Evolutionary conservation across 306 rosid genomes (phyloP), one percentile per base, ranked within the genome.

Genomic region (Ormosia emarginata): DNA sequence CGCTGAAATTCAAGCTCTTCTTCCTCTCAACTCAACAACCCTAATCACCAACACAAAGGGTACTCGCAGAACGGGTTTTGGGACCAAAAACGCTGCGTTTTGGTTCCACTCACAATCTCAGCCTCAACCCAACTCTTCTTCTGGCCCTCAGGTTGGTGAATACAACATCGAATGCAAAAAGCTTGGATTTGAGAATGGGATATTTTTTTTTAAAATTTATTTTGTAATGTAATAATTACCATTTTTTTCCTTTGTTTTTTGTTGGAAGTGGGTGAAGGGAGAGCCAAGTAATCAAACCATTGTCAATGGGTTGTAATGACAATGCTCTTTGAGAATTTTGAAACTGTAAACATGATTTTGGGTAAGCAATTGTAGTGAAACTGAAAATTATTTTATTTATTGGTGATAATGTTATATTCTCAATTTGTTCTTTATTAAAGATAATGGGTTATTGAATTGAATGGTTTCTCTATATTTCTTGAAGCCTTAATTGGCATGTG

Each of bases 271-370:
- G 14, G 39, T 49, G 49, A 40, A 15, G 4, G 18, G n/a, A 50
- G 56, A 18, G 30, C 74, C 34, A 4, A 61, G 17, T 40, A 13
- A 47, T 82, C 36, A 67, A 47, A 47, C 49, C 3, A 47, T 49
- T 57, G 24, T 46, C 8, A 47, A 34, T 17, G 53, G 41, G 49
- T 85, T 62, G 58, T 44, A 8, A 46, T 70, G 66, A 33, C 34
- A 71, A 63, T 65, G 79, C 58, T 81, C 41, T 85, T 67, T 81
- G 67, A 39, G 74, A 81, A 81, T 44, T 76, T 13, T 71, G 58
- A 30, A 77, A 79, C 24, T 66, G 52, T 34, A 39, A n/a, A 32
- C 46, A 67, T 50, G 69, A 61, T 30, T 49, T 74, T 73, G 61
- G 67, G 78, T 69, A 52, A 61, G 81, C 59, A 59, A 32, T 66